A percentile compares a stretch with the other conserved stretches of the same genome.
phyloP scores from a whole-genome alignment of 208 protist genomes.

The Leishmania mexicana region DNA sequence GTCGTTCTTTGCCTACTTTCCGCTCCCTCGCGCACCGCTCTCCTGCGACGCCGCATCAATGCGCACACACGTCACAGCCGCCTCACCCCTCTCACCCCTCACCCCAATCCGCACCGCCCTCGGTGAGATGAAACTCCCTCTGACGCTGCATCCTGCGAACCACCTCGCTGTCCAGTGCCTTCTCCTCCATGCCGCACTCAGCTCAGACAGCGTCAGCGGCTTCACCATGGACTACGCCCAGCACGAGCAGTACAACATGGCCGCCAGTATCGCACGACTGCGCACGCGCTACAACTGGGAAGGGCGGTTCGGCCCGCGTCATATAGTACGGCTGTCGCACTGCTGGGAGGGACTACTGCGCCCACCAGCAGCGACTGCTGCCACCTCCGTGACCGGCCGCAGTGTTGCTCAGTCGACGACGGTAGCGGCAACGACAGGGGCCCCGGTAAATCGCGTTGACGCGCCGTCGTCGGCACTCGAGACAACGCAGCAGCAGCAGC shows the following conservation, averaged over 20 bases:
- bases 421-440: neutral
- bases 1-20: neutral
- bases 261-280: conserved; percentile 1
- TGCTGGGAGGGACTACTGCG: neutral
- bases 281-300: conserved; percentile 4
- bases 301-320: neutral
- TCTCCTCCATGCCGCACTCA: conserved; percentile 46
- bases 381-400: neutral
- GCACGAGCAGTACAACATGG: neutral
- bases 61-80: neutral
- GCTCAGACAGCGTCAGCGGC: conserved; percentile 7
- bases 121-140: conserved; percentile 36
- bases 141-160: conserved; percentile 57
- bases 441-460: neutral
- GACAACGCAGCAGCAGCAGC: neutral
- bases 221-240: neutral
- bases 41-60: too few relatives aligned
- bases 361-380: neutral
- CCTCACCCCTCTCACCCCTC: neutral
- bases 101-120: neutral
- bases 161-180: conserved; percentile 73
- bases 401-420: neutral
- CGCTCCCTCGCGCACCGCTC: neutral
- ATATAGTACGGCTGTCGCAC: neutral
- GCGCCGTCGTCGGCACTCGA: neutral